Evolutionary conservation across 1,139 yeast species (phyloP).

Genomic region (Pneumocystis sp.): DNA sequence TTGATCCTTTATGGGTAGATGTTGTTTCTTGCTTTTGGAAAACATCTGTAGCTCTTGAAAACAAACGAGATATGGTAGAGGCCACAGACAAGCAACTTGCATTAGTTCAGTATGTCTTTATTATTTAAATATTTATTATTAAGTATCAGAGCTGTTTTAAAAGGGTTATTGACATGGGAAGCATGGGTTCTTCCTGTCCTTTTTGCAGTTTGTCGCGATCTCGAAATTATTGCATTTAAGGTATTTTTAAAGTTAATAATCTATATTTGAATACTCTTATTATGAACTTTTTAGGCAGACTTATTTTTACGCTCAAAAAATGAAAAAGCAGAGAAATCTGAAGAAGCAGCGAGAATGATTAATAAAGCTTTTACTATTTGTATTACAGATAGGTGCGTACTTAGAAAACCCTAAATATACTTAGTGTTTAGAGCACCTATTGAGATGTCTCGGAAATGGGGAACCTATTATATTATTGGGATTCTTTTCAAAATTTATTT

Average conservation of each 20-base stretch:
- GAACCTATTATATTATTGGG: constrained; percentile 61
- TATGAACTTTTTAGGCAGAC: constrained; percentile 1
- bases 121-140: background rate
- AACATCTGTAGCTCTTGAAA: background rate
- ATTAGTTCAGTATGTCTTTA: background rate
- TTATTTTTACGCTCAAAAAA: constrained; percentile 11
- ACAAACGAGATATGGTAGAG: background rate
- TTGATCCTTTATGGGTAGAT: background rate
- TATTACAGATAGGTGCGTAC: constrained; percentile 41
- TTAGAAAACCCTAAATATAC: background rate
- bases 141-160: background rate
- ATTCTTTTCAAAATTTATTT: constrained; percentile 61
- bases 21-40: constrained; percentile 1
- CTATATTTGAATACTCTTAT: background rate
- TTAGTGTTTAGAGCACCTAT: constrained; percentile 31
- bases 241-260: constrained; percentile 12
- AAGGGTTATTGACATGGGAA: constrained; percentile 4
- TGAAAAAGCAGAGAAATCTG: constrained; percentile 36
- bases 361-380: constrained; percentile 67
- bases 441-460: constrained; percentile 39
- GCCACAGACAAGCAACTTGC: background rate
- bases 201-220: constrained; percentile 40
- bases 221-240: constrained; percentile 30
- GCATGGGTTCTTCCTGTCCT: constrained; percentile 53
- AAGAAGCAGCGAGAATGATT: constrained; percentile 38